Evolutionary conservation across 73 alveolate genomes (phyloP).

Genomic region (Stentor roeselii): DNA sequence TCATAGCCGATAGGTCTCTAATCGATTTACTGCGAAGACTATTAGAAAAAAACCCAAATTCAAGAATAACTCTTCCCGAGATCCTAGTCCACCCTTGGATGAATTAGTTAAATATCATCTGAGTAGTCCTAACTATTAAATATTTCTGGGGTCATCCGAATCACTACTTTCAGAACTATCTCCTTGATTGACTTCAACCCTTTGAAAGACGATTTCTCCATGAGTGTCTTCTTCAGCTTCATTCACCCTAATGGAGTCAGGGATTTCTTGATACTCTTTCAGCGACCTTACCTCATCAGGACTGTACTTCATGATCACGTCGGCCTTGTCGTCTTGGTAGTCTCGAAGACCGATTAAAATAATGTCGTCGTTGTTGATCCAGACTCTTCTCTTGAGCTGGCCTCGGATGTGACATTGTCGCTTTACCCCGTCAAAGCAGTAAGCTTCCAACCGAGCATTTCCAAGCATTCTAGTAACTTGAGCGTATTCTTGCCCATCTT

Average conservation of each 20-base stretch:
- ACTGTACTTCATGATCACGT: constrained; percentile 87
- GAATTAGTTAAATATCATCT: no score
- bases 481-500: constrained; percentile 97
- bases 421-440: constrained; percentile 90
- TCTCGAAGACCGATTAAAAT: constrained; percentile 92
- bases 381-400: constrained; percentile 87
- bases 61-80: constrained; percentile 72
- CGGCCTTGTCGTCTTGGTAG: constrained; percentile 94
- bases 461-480: constrained; percentile 81
- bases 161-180: background rate
- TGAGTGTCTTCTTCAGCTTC: constrained; percentile 34
- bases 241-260: constrained; percentile 69
- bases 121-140: background rate
- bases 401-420: constrained; percentile 96
- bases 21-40: constrained; percentile 53
- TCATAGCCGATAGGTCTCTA: constrained; percentile 53
- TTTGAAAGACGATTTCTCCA: background rate
- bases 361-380: constrained; percentile 95
- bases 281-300: constrained; percentile 92
- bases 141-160: background rate
- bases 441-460: constrained; percentile 91
- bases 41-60: constrained; percentile 83
- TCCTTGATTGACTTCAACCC: background rate
- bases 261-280: constrained; percentile 88
- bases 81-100: constrained; percentile 78